These are phyloP conservation scores for Persicaria tinctoria DNA, from an alignment of 148 eudicot genomes.

Conservation along the genomic window DNA sequence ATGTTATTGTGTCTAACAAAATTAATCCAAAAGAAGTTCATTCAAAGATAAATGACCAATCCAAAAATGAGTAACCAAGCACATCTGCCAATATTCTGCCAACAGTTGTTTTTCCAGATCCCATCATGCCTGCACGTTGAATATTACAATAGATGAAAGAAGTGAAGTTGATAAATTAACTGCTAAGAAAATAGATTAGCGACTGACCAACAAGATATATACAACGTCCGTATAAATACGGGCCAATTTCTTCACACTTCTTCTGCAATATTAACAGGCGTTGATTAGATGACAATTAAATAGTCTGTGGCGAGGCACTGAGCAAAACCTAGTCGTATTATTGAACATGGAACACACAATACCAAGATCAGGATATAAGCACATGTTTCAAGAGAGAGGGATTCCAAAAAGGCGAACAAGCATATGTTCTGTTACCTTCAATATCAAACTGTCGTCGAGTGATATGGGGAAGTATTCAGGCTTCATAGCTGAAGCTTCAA, in stretches of 20 bases:
- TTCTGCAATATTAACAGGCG: conserved; percentile 29
- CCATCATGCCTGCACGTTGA: conserved; percentile 85
- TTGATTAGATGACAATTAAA: too few relatives aligned
- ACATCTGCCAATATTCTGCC: conserved; percentile 70
- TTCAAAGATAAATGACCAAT: conserved; percentile 32
- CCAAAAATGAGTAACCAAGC: conserved; percentile 73
- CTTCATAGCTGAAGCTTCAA: too few relatives aligned
- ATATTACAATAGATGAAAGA: background rate
- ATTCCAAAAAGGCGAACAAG: too few relatives aligned
- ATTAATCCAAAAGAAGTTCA: too few relatives aligned
- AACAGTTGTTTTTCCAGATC: conserved; percentile 93
- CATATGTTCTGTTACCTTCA: too few relatives aligned
- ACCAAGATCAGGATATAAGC: too few relatives aligned
- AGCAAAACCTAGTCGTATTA: too few relatives aligned
- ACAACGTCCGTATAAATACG: conserved; percentile 56
- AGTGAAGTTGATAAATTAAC: background rate
- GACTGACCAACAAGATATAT: conserved; percentile 92
- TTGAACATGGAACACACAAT: too few relatives aligned
- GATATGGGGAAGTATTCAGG: too few relatives aligned
- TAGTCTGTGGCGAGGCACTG: too few relatives aligned
- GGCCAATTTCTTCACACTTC: conserved; percentile 61
- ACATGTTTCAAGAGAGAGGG: too few relatives aligned
- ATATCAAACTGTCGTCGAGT: too few relatives aligned
- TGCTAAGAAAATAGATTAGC: background rate
- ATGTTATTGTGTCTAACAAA: background rate